Conservation (phyloP, 2,329 filamentous ascomycete species). For the Cercospora brassicicola region DNA sequence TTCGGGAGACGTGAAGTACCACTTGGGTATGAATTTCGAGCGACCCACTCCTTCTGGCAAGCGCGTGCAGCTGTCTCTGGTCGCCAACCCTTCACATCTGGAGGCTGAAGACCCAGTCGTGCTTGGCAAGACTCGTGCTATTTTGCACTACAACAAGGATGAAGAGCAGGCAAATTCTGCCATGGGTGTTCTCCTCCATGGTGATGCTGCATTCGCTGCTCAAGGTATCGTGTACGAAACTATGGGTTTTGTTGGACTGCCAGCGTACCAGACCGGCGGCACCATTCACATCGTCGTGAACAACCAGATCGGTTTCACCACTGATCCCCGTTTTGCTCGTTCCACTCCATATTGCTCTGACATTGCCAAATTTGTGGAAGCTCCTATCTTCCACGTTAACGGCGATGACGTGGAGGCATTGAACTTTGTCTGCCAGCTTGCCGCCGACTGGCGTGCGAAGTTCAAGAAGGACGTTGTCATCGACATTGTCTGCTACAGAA, state of each 20-base stretch:
- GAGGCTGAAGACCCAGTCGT: constrained; percentile 98
- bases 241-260: constrained; percentile 93
- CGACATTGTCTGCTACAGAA: constrained; percentile 97
- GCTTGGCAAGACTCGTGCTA: constrained; percentile 93
- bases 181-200: constrained; percentile 94
- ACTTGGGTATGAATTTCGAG: constrained; percentile 99
- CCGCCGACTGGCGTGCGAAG: constrained; percentile 95
- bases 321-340: constrained; percentile 92
- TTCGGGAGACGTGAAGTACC: constrained; percentile 98
- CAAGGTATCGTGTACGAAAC: constrained; percentile 99
- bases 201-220: constrained; percentile 93
- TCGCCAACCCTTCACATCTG: constrained; percentile 96
- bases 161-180: constrained; percentile 84
- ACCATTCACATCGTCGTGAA: constrained; percentile 97
- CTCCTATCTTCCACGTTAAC: constrained; percentile 98
- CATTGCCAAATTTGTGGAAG: constrained; percentile 98
- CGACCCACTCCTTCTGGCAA: constrained; percentile 96
- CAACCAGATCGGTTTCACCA: constrained; percentile 99
- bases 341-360: constrained; percentile 99
- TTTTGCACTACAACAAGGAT: constrained; percentile 98
- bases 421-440: constrained; percentile 96
- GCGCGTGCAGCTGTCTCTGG: constrained; percentile 97
- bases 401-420: constrained; percentile 97
- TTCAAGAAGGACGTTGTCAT: constrained; percentile 99
- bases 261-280: constrained; percentile 93